phyloP scores from a whole-genome alignment of 2,329 filamentous ascomycete species.

The Anisogramma anomala region DNA sequence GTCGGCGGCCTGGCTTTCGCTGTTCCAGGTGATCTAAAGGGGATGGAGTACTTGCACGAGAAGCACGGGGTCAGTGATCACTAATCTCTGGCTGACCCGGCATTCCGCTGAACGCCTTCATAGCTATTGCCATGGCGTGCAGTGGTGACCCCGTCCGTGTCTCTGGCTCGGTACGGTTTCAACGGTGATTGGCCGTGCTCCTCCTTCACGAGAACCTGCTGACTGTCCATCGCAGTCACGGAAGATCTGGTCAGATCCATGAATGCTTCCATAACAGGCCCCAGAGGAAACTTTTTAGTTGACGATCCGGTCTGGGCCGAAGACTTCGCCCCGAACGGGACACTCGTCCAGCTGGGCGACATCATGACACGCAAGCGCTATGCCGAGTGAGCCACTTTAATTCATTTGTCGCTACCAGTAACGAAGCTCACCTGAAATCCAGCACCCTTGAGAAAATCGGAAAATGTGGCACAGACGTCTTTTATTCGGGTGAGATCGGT shows the following conservation, averaged over 20 bases:
- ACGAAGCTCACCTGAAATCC: neutral
- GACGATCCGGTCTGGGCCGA: constrained; percentile 69
- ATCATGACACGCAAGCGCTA: constrained; percentile 72
- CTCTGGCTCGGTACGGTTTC: constrained; percentile 65
- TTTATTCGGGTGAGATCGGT: constrained; percentile 29
- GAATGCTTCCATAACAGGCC: constrained; percentile 30
- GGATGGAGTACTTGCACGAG: constrained; percentile 65
- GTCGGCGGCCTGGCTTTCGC: constrained; percentile 60
- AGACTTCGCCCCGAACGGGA: constrained; percentile 77
- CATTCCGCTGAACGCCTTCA: neutral
- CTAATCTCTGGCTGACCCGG: neutral
- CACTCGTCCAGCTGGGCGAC: constrained; percentile 58
- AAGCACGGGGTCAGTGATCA: constrained; percentile 47
- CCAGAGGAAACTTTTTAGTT: constrained; percentile 50
- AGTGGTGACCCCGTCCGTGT: constrained; percentile 62
- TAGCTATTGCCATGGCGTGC: constrained; percentile 54
- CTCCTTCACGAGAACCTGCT: constrained; percentile 1
- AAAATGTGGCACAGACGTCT: constrained; percentile 40
- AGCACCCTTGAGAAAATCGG: constrained; percentile 67
- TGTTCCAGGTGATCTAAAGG: constrained; percentile 65
- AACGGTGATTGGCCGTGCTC: constrained; percentile 21
- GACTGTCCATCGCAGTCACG: constrained; percentile 39
- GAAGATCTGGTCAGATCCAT: constrained; percentile 69
- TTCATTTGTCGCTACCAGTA: accelerated
- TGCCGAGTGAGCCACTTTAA: constrained; percentile 35